Evolutionary conservation across 2,329 filamentous ascomycete species (phyloP).

Genomic region (Sarocladium strictum): DNA sequence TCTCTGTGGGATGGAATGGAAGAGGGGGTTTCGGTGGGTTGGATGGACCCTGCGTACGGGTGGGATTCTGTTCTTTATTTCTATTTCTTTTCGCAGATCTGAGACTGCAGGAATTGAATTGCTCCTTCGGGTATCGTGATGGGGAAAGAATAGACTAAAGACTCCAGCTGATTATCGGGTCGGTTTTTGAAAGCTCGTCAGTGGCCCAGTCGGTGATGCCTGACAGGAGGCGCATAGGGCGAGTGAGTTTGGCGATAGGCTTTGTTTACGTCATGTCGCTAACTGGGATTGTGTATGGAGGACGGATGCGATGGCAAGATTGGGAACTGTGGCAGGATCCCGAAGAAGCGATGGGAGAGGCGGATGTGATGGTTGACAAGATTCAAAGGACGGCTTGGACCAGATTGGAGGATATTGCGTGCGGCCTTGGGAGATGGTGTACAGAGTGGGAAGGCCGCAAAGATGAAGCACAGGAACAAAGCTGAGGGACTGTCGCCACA

Average conservation of each 20-base stretch:
- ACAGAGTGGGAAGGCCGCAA: not conserved
- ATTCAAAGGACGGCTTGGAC: not conserved
- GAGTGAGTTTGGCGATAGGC: not conserved
- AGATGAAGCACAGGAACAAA: not conserved
- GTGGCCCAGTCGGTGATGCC: not conserved
- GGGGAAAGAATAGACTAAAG: not conserved
- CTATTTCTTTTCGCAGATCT: not conserved
- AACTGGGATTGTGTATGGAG: not conserved
- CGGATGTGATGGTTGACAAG: not conserved
- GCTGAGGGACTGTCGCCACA: too few relatives aligned
- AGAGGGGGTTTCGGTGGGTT: too few relatives aligned
- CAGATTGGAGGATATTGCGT: too few relatives aligned
- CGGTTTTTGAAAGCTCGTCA: not conserved
- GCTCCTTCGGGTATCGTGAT: not conserved
- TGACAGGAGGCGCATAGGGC: not conserved
- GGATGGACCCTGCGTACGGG: too few relatives aligned
- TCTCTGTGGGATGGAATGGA: too few relatives aligned
- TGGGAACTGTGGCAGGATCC: not conserved
- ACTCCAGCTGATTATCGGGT: too few relatives aligned
- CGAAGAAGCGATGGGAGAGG: not conserved
- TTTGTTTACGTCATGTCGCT: slow-evolving; percentile 1
- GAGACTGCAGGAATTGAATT: not conserved
- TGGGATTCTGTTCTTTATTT: too few relatives aligned
- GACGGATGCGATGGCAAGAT: not conserved
- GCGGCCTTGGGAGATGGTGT: not conserved